Conservation (phyloP, 23 red algal species). For the Rhodosorus marinus region DNA sequence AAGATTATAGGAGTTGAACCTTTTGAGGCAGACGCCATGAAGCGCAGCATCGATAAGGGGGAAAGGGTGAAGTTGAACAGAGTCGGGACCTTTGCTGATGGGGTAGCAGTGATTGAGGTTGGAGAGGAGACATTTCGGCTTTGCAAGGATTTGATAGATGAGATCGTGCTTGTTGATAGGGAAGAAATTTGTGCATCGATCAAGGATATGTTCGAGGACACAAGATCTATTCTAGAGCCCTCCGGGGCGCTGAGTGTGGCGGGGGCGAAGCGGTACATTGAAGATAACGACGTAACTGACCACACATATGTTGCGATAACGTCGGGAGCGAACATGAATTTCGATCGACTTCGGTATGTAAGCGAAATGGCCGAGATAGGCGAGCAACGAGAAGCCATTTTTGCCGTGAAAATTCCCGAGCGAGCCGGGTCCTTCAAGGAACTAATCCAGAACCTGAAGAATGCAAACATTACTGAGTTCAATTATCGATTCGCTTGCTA, state of each 20-base stretch:
- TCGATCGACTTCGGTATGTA: slow-evolving; percentile 81
- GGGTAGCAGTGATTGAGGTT: slow-evolving; percentile 79
- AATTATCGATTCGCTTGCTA: slow-evolving; percentile 68
- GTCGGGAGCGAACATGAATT: slow-evolving; percentile 91
- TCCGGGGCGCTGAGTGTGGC: slow-evolving; percentile 79
- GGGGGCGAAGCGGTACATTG: slow-evolving; percentile 49
- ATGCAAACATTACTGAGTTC: slow-evolving; percentile 83
- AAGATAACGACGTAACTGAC: neutral
- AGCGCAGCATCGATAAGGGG: slow-evolving; percentile 37
- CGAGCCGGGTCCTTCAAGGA: slow-evolving; percentile 43
- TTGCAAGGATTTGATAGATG: slow-evolving; percentile 65
- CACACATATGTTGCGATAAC: slow-evolving; percentile 30
- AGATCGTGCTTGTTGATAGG: slow-evolving; percentile 64
- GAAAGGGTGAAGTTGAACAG: slow-evolving; percentile 37
- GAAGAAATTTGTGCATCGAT: slow-evolving; percentile 97
- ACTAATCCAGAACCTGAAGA: slow-evolving; percentile 39
- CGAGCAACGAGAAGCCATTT: slow-evolving; percentile 75
- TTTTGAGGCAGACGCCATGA: slow-evolving; percentile 74
- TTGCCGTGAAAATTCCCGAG: slow-evolving; percentile 93
- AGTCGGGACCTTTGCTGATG: slow-evolving; percentile 82
- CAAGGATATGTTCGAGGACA: slow-evolving; percentile 99
- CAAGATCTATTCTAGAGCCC: slow-evolving; percentile 83
- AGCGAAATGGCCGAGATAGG: slow-evolving; percentile 90
- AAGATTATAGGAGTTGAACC: slow-evolving; percentile 77
- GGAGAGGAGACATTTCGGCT: slow-evolving; percentile 78